Base-by-base conservation (phyloP, 768 basidiomycete species). In the Galerina sulciceps region DNA sequence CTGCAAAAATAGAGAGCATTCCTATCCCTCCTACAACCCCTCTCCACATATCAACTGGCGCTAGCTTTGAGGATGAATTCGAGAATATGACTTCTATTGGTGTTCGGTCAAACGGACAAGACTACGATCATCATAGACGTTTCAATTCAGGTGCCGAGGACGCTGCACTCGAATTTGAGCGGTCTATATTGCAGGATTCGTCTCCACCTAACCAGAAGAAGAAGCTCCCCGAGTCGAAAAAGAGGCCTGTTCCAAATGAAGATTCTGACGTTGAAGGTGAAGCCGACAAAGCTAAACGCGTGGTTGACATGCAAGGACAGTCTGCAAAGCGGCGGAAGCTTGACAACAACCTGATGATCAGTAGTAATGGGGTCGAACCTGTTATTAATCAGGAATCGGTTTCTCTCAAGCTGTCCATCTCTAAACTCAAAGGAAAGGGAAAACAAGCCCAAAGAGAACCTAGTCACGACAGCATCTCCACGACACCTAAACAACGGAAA, bases 251-350 rank as follows among this genome's bases (percentile, higher is more conserved):
- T 10, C 76, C 78, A 11, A 78, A 73, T 23, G 65, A 74, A n/a
- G 72, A 78, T 31, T 87, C 87, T 0, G 88, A 89, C 63, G 77
- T 75, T 46, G 83, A 82, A 58, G 88, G 84, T 61, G 88, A 89
- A 54, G 59, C 77, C 17, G 87, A 89, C 58, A 70, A 78, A 8
- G 75, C 74, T 10, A 67, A 74, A 11, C 57, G 49, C 17, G 65
- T 71, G 57, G 77, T 61, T 60, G 77, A 74, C 36, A 72, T 69
- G 54, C 71, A 74, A 23, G 82, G 75, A 23, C 85, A 81, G 34
- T 75, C 78, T 1, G 72, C 72, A 53, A 92, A 93, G 75, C 87
- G 79, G 71, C 79, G 90, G 54, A 89, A 82, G 69, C 67, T 90
- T 3, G 85, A 87, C 52, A 76, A 69, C 31, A 71, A 66, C 13